A percentile compares a stretch with the other conserved stretches of the same genome.
Evolutionary conservation across 805 yeast genomes (phyloP).

Genomic region (Saturnispora silvae): DNA sequence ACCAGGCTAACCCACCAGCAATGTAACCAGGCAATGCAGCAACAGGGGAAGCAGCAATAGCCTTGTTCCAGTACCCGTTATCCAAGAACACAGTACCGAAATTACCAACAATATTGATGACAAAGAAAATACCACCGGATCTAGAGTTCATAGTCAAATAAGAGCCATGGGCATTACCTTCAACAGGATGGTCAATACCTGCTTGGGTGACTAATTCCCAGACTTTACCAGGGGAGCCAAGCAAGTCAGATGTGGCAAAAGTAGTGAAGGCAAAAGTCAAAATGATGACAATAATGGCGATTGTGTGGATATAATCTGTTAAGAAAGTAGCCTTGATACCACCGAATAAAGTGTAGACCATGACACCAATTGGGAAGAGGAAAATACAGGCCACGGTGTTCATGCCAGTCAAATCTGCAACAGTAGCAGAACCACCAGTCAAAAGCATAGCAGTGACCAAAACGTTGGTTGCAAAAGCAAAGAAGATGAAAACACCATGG

Average conservation of each 20-base stretch:
- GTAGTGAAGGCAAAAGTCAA: constrained; percentile 73
- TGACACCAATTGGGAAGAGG: constrained; percentile 71
- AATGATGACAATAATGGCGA: constrained; percentile 66
- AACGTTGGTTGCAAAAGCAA: constrained; percentile 80
- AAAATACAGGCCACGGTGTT: constrained; percentile 72
- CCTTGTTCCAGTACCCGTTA: constrained; percentile 83
- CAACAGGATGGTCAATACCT: constrained; percentile 52
- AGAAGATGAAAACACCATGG: constrained; percentile 61
- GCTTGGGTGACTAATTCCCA: constrained; percentile 62
- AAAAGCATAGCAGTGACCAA: constrained; percentile 87
- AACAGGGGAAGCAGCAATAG: constrained; percentile 66
- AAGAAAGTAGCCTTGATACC: constrained; percentile 76
- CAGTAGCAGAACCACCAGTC: constrained; percentile 84
- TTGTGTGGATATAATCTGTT: constrained; percentile 74
- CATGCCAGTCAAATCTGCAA: constrained; percentile 69
- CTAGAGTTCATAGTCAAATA: constrained; percentile 80
- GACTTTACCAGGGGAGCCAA: constrained; percentile 78
- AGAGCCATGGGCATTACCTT: constrained; percentile 78
- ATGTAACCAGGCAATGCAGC: constrained; percentile 83
- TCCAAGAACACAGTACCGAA: constrained; percentile 84
- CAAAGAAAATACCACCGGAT: constrained; percentile 82
- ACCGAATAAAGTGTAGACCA: constrained; percentile 66
- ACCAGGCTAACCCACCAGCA: constrained; percentile 85
- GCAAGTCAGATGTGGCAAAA: constrained; percentile 52
- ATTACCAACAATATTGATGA: constrained; percentile 80